Evolutionary conservation across 169 alveolate species (phyloP).

Genomic region (Plasmodium yoelii): DNA sequence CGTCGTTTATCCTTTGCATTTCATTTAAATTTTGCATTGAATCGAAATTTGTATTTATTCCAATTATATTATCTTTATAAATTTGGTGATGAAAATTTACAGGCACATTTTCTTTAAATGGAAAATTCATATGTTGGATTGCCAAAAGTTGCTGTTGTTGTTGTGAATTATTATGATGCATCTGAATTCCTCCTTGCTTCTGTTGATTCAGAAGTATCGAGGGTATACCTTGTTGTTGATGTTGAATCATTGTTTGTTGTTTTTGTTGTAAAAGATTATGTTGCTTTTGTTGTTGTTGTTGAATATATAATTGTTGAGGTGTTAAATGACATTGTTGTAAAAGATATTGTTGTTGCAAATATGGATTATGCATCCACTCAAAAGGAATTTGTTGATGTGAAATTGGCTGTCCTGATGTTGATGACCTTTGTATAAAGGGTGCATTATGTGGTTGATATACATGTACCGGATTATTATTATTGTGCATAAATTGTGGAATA

Average conservation of each 20-base stretch:
- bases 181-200: conserved; percentile 17
- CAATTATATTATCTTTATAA: conserved; percentile 22
- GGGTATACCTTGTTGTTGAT: conserved; percentile 20
- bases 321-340: conserved; percentile 32
- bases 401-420: conserved; percentile 21
- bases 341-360: conserved; percentile 62
- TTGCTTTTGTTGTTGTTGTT: conserved; percentile 12
- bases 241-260: conserved; percentile 5
- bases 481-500: conserved; percentile 18
- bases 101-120: conserved; percentile 8
- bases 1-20: conserved; percentile 33
- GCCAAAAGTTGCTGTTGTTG: conserved; percentile 10
- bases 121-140: conserved; percentile 14
- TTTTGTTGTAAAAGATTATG: conserved; percentile 6
- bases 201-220: conserved; percentile 22
- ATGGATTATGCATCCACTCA: conserved; percentile 62
- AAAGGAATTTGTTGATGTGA: conserved; percentile 32
- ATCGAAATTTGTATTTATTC: conserved; percentile 34
- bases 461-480: conserved; percentile 19
- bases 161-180: conserved; percentile 21
- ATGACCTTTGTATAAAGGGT: conserved; percentile 18
- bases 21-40: conserved; percentile 51
- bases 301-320: conserved; percentile 4
- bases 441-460: conserved; percentile 37
- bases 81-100: conserved; percentile 10